These are phyloP conservation scores for Tylopilus felleus DNA, from an alignment of 768 basidiomycete genomes.

Conservation along the genomic window DNA sequence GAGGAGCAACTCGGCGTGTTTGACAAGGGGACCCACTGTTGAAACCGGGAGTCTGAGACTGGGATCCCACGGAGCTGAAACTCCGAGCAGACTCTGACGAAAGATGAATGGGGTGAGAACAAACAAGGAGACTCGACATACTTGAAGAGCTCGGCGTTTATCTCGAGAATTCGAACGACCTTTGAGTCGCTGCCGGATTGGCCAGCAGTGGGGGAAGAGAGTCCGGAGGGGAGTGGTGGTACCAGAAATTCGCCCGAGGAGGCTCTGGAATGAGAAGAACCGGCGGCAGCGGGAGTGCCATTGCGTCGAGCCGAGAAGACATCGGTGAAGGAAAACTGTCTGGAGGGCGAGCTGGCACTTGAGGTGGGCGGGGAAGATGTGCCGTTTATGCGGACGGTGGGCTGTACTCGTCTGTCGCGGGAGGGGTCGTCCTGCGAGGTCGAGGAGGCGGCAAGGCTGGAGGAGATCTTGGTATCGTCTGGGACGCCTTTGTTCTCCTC, in stretches of 20 bases:
- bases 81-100: constrained; percentile 54
- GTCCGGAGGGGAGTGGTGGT: constrained; percentile 29
- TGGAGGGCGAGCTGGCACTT: constrained; percentile 20
- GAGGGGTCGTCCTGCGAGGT: constrained; percentile 14
- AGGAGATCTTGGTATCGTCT: constrained; percentile 28
- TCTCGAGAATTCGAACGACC: constrained; percentile 57
- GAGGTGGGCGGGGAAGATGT: constrained; percentile 18
- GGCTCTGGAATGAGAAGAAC: constrained; percentile 27
- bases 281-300: constrained; percentile 15
- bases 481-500: constrained; percentile 34
- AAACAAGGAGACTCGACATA: constrained; percentile 30
- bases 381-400: constrained; percentile 23
- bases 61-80: constrained; percentile 54
- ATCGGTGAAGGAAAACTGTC: constrained; percentile 21
- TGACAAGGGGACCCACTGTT: constrained; percentile 45
- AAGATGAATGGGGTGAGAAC: constrained; percentile 1
- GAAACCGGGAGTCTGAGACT: constrained; percentile 47
- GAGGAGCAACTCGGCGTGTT: constrained; percentile 6
- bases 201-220: constrained; percentile 5
- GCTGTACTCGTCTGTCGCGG: constrained; percentile 20
- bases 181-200: constrained; percentile 34
- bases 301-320: constrained; percentile 20
- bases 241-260: constrained; percentile 28
- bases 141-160: constrained; percentile 71
- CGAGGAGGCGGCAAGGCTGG: constrained; percentile 13